Conservation (phyloP, 2,329 filamentous ascomycete genomes). For the Diplodia sapinea region DNA sequence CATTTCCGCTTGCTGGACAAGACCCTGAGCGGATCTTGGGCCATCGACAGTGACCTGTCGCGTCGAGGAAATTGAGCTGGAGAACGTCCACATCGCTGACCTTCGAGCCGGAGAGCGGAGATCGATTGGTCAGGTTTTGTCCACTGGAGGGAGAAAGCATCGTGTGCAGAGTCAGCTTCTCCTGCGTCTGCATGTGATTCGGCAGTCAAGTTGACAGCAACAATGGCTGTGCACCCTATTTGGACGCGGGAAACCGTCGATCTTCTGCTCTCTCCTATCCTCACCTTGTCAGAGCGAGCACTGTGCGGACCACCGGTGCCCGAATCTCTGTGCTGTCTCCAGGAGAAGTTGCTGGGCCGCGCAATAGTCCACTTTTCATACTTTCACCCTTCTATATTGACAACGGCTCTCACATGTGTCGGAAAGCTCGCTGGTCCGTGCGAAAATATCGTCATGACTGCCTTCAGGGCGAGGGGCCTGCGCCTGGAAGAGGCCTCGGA, state of each 20-base stretch:
- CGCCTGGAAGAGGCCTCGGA: neutral
- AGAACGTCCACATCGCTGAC: neutral
- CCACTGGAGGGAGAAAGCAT: neutral
- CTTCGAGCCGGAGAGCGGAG: neutral
- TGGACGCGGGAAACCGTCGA: neutral
- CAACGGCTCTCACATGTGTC: conserved; percentile 1
- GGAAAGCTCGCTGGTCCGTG: neutral
- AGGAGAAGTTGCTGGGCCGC: neutral
- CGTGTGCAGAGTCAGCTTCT: neutral
- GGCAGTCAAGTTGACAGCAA: neutral
- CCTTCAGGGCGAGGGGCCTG: neutral
- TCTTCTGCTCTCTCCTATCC: neutral
- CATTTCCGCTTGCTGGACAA: neutral
- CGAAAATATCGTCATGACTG: neutral
- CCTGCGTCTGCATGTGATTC: neutral
- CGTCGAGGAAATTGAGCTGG: neutral
- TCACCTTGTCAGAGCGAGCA: neutral
- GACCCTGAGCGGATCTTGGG: neutral
- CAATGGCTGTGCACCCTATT: neutral
- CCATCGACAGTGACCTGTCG: neutral
- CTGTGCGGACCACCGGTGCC: neutral
- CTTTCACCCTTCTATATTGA: neutral
- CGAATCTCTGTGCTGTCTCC: neutral
- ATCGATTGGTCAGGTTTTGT: neutral
- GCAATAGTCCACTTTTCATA: conserved; percentile 9